Evolutionary conservation across 306 rosid genomes (phyloP).

Genomic region (Quercus agrifolia): DNA sequence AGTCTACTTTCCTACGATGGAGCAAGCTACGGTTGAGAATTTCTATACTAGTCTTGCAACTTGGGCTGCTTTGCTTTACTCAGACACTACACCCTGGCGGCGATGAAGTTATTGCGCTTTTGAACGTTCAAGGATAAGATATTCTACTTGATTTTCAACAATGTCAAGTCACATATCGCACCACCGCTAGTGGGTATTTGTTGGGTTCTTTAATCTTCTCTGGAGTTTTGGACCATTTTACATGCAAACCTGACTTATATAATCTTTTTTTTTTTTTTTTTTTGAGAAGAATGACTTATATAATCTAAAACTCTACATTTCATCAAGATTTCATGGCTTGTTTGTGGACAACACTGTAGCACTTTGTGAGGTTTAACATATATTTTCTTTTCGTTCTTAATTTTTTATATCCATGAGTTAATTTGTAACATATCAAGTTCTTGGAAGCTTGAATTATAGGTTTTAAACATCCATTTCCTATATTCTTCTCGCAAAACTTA

Average conservation of each 20-base stretch:
- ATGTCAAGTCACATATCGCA: slow-evolving; percentile 32
- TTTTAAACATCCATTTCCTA: not conserved
- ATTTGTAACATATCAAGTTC: not conserved
- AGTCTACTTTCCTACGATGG: slow-evolving; percentile 32
- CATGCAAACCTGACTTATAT: not conserved
- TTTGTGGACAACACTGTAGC: no score
- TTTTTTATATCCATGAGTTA: no score
- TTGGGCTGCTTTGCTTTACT: slow-evolving; percentile 33
- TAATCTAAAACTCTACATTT: no score
- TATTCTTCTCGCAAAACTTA: no score
- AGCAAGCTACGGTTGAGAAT: slow-evolving; percentile 35
- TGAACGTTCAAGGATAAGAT: slow-evolving; percentile 36
- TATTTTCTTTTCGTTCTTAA: no score
- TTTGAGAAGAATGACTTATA: no score
- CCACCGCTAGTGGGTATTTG: slow-evolving; percentile 16
- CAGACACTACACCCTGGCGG: slow-evolving; percentile 12
- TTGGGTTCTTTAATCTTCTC: not conserved
- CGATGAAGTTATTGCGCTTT: slow-evolving; percentile 21
- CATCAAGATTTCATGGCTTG: no score
- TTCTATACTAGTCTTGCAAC: slow-evolving; percentile 19
- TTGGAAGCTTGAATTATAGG: not conserved
- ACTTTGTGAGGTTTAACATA: no score
- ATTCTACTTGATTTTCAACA: slow-evolving; percentile 15
- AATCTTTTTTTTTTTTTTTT: no score
- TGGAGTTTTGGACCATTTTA: not conserved